phyloP scores from a whole-genome alignment of 2,329 filamentous ascomycete species.

The Penicillium sp. region DNA sequence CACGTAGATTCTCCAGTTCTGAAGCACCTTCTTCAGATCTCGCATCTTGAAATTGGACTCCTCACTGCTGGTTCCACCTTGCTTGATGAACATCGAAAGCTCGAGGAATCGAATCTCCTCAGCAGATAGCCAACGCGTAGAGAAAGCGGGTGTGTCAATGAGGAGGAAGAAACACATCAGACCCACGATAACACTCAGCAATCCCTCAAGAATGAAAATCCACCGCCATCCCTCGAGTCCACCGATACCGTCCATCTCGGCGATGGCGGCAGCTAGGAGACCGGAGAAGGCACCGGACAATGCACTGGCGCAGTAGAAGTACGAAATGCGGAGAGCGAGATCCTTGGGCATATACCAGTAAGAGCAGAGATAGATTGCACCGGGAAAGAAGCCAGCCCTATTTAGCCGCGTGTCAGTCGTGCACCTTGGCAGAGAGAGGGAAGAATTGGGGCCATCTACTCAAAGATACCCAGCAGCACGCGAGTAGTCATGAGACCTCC shows the following conservation, averaged over 20 bases:
- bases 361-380: conserved; percentile 32
- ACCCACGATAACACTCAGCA: conserved; percentile 47
- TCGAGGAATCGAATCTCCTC: conserved; percentile 45
- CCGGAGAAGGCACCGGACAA: conserved; percentile 55
- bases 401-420: not conserved
- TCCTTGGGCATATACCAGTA: conserved; percentile 28
- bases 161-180: conserved; percentile 47
- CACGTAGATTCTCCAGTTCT: conserved; percentile 45
- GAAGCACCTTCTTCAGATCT: conserved; percentile 39
- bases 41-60: conserved; percentile 31
- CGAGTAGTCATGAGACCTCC: conserved; percentile 17
- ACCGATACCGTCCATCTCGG: conserved; percentile 52
- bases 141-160: conserved; percentile 45
- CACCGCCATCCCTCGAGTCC: conserved; percentile 52
- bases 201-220: conserved; percentile 54
- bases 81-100: conserved; percentile 40
- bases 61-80: conserved; percentile 11
- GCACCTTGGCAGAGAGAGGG: not conserved
- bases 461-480: conserved; percentile 21
- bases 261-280: conserved; percentile 53
- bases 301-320: conserved; percentile 32
- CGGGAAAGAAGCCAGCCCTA: conserved; percentile 31
- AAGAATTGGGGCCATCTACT: conserved; percentile 8
- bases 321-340: conserved; percentile 26
- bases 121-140: conserved; percentile 42